Base-by-base conservation (phyloP, 1,139 yeast species). In the Saccharomyces hybrid region DNA sequence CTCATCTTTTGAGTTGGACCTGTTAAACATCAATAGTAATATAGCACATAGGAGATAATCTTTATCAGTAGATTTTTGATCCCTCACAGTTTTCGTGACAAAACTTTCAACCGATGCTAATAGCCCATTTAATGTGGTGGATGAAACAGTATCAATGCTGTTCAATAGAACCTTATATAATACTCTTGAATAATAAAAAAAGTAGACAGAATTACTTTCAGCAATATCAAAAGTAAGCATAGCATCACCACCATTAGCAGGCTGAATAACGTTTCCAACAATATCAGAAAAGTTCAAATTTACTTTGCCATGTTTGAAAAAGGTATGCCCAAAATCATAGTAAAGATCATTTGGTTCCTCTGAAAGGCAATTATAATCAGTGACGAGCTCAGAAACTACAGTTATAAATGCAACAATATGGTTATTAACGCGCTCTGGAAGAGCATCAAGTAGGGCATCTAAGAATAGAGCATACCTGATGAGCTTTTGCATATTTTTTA, bases 1-100 rank as follows among this genome's bases (percentile, higher is more conserved):
- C 44, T 70, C 68, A 1, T 70, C 59, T 2, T 75, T 63, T 0
- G 71, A 56, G 14, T 76, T 60, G 55, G 77, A 74, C 16, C 74
- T 73, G 1, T 74, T 63, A 4, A 75, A 61, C 6, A 78, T 70
- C 1, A 72, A 64, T 1, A 81, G 59, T 6, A 81, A 54, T 0
- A 76, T 68, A 1, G 76, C 72, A 25, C 78, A 67, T 55, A 70
- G 68, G 26, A 79, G 58, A 1, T 81, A 78, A 1, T 59, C 51
- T 0, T 50, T 13, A 1, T 47, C 48, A 13, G 52, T 50, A 1
- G 51, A 5, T 2, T 61, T 60, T 47, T 61, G 67, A 5, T 60
- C 48, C 52, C 73, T 66, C 1, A 72, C 52, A 2, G 63, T 52
- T 30, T 56, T 49, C 64, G 73, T 30, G 63, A 66, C 52, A 73